These are phyloP conservation scores for Lactuca saligna DNA, from an alignment of 129 eudicot species.

Conservation along the genomic window DNA sequence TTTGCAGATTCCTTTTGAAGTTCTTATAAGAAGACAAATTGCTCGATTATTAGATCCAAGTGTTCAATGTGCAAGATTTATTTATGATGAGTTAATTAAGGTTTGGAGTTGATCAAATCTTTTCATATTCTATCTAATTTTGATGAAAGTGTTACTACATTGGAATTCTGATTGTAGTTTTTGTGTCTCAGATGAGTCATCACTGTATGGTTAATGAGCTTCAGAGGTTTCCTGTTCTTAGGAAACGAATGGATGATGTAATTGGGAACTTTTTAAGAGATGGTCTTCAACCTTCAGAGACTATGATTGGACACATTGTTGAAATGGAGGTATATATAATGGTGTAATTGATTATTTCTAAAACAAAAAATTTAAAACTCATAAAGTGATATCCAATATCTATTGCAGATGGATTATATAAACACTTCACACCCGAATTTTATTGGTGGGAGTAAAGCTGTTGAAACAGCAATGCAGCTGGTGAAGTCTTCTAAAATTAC, in stretches of 20 bases:
- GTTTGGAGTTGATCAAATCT: conserved; percentile 31
- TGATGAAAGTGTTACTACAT: neutral
- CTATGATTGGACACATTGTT: conserved; percentile 94
- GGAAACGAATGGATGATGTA: conserved; percentile 97
- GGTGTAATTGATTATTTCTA: too few species aligned
- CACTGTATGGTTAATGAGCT: conserved; percentile 85
- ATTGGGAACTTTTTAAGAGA: conserved; percentile 77
- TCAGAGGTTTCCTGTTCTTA: conserved; percentile 84
- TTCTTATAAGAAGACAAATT: conserved; percentile 84
- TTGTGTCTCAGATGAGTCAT: conserved; percentile 76
- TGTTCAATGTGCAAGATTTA: conserved; percentile 96
- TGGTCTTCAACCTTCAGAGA: conserved; percentile 95
- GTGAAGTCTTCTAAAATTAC: conserved; percentile 56
- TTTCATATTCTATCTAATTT: neutral
- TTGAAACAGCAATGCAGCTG: conserved; percentile 69
- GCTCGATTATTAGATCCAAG: conserved; percentile 97
- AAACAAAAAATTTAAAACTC: neutral
- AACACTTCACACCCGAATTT: conserved; percentile 97
- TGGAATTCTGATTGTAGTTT: conserved; percentile 13
- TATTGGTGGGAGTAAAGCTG: conserved; percentile 95
- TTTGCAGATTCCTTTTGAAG: conserved; percentile 94
- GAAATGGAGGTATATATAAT: conserved; percentile 83
- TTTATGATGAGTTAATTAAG: conserved; percentile 93
- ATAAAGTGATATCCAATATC: neutral
- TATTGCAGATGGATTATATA: conserved; percentile 86